Evolutionary conservation across 352 stramenopile genomes (phyloP).

Genomic region (Albugo candida): DNA sequence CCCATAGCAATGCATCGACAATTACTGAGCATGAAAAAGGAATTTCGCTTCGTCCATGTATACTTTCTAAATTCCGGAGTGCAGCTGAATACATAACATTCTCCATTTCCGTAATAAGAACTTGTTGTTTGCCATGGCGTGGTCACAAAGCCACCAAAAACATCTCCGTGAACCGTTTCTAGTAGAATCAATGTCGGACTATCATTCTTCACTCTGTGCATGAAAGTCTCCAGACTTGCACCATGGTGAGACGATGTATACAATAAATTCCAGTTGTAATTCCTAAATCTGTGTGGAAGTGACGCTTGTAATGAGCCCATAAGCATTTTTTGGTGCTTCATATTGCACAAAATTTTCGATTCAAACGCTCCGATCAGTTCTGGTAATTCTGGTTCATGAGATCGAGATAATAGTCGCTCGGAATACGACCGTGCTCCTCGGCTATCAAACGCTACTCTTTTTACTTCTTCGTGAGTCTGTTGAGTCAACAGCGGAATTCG

Average conservation of each 20-base stretch:
- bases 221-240: constrained; percentile 38
- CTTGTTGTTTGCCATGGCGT: constrained; percentile 21
- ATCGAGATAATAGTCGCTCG: no score
- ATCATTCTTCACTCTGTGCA: constrained; percentile 19
- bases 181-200: constrained; percentile 32
- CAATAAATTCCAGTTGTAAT: constrained; percentile 45
- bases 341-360: constrained; percentile 25
- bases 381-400: constrained; percentile 8
- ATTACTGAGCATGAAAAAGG: constrained; percentile 59
- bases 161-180: constrained; percentile 33
- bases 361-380: constrained; percentile 24
- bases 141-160: constrained; percentile 40
- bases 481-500: no score
- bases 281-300: constrained; percentile 21
- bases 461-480: no score
- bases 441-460: no score
- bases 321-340: constrained; percentile 15
- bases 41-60: constrained; percentile 33
- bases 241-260: constrained; percentile 45
- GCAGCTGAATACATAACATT: constrained; percentile 56
- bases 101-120: constrained; percentile 51
- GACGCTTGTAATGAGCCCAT: constrained; percentile 40
- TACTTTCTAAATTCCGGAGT: constrained; percentile 37
- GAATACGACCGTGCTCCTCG: no score
- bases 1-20: constrained; percentile 49